A percentile compares a stretch with the other conserved stretches of the same genome.
These are phyloP conservation scores for Cyclostephanos tholiformis DNA, from an alignment of 108 stramenopile species.

Conservation along the genomic window DNA sequence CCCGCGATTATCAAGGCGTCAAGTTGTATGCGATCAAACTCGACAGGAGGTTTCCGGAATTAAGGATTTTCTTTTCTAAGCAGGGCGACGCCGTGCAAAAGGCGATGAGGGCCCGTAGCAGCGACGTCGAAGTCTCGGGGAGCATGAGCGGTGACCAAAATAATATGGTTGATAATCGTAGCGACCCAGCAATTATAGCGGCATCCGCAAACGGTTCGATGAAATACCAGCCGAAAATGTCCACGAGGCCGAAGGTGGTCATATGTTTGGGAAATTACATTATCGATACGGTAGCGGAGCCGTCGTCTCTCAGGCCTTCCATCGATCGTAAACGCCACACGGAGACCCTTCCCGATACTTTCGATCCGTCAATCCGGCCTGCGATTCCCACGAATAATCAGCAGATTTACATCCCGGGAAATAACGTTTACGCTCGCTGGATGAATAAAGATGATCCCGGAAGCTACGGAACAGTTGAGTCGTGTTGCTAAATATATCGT, in stretches of 20 bases:
- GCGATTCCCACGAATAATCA: conserved; percentile 27
- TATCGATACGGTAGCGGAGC: conserved; percentile 32
- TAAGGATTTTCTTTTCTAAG: conserved; percentile 27
- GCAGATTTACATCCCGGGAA: conserved; percentile 50
- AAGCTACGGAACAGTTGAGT: conserved; percentile 35
- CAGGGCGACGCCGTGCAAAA: neutral
- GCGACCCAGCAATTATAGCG: conserved; percentile 11
- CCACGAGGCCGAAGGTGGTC: conserved; percentile 26
- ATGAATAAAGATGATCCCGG: conserved; percentile 41
- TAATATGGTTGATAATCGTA: neutral
- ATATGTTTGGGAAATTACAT: conserved; percentile 37
- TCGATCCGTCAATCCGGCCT: conserved; percentile 16
- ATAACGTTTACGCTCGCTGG: conserved; percentile 51
- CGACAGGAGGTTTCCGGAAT: conserved; percentile 14
- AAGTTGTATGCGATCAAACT: conserved; percentile 13
- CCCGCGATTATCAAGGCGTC: neutral
- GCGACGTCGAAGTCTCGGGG: neutral
- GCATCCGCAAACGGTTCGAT: conserved; percentile 3
- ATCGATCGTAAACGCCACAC: conserved; percentile 1
- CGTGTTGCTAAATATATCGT: neutral
- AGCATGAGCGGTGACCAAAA: neutral
- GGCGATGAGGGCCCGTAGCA: neutral
- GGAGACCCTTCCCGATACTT: conserved; percentile 21
- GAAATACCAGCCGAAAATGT: conserved; percentile 2
- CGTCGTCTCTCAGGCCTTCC: conserved; percentile 15